Percentiles rank a stretch among this genome's conserved stretches.
These are phyloP conservation scores for Heterobasidion occidentale DNA, from an alignment of 1,284 basidiomycete species.

Conservation along the genomic window DNA sequence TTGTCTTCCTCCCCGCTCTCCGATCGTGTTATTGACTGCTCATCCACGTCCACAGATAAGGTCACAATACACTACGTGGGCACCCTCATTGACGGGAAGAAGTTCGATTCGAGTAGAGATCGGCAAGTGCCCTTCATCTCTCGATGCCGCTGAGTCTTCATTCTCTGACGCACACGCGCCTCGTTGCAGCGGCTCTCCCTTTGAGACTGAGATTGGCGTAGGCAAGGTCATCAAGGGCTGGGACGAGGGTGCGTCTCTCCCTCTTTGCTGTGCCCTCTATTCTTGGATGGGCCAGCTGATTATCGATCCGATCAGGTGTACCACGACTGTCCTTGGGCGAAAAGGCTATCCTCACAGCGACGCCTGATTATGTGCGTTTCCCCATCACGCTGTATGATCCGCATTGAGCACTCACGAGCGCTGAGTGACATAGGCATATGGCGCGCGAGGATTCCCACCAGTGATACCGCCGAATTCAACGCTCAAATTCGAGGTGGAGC, in stretches of 20 bases:
- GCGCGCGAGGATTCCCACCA: conserved; percentile 67
- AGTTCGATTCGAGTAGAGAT: conserved; percentile 70
- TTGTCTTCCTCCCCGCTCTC: conserved; percentile 8
- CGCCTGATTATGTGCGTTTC: conserved; percentile 59
- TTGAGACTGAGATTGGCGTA: conserved; percentile 71
- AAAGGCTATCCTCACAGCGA: conserved; percentile 64
- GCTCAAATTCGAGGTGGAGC: conserved; percentile 77
- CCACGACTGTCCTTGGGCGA: conserved; percentile 70
- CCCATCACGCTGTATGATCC: neutral
- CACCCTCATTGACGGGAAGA: conserved; percentile 48
- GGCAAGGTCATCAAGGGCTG: conserved; percentile 85
- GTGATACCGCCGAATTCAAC: conserved; percentile 75
- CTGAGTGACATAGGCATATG: conserved; percentile 47
- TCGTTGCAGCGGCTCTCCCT: conserved; percentile 43
- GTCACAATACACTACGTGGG: conserved; percentile 72
- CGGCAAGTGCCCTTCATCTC: conserved; percentile 27
- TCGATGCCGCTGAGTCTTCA: neutral
- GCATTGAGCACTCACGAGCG: no score
- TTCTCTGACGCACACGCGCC: neutral
- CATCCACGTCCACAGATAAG: conserved; percentile 28
- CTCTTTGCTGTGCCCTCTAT: neutral
- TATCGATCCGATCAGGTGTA: conserved; percentile 42
- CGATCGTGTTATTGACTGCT: neutral
- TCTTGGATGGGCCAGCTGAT: neutral
- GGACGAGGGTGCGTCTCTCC: conserved; percentile 69